phyloP scores from a whole-genome alignment of 2,329 filamentous ascomycete genomes.

The Elsinoe ampelina region DNA sequence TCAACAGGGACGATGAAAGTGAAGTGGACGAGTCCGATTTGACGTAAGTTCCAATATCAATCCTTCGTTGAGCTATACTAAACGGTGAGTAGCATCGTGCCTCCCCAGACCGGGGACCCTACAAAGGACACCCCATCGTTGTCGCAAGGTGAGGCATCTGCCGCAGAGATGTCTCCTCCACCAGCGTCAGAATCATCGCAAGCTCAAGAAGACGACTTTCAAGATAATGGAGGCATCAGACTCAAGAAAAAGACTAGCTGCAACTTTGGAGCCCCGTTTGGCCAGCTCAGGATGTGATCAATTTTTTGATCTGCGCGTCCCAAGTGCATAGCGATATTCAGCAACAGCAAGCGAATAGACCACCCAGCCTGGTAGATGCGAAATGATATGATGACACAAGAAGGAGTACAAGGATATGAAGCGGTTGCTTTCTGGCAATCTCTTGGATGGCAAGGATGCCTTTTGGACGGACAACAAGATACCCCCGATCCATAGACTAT shows the following conservation, averaged over 20 bases:
- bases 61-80: background rate
- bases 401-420: background rate
- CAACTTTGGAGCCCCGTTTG: conserved; percentile 30
- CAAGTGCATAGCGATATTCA: conserved; percentile 1
- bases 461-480: conserved; percentile 2
- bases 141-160: conserved; percentile 6
- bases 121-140: background rate
- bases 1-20: conserved; percentile 1
- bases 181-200: conserved; percentile 8
- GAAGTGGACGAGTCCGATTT: conserved; percentile 5
- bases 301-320: background rate
- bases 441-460: conserved; percentile 4
- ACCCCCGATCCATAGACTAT: conserved; percentile 7
- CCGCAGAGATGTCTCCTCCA: conserved; percentile 12
- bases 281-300: conserved; percentile 22
- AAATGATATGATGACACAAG: background rate
- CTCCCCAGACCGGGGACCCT: background rate
- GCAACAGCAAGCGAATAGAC: background rate
- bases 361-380: background rate
- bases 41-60: background rate
- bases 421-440: background rate
- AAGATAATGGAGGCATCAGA: conserved; percentile 27
- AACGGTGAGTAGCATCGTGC: background rate
- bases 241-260: conserved; percentile 29
- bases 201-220: conserved; percentile 18